phyloP scores from a whole-genome alignment of 2,329 filamentous ascomycete species.

The Pseudocercospora musae region DNA sequence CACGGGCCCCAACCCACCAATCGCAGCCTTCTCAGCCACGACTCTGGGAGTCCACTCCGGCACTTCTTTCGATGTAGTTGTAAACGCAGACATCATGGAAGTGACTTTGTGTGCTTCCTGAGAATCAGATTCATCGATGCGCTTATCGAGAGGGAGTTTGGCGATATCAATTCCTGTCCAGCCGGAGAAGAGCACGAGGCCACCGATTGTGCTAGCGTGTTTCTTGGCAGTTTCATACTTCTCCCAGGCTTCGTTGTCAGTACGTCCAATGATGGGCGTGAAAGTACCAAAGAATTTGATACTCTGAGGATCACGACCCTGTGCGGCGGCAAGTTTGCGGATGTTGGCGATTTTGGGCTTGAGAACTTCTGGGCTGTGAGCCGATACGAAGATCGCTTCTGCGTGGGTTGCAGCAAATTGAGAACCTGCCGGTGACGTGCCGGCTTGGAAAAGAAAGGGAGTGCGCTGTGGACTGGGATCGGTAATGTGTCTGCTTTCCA shows the following conservation, averaged over 20 bases:
- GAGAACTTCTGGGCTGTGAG: constrained; percentile 60
- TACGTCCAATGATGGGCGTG: constrained; percentile 62
- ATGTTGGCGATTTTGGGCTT: constrained; percentile 64
- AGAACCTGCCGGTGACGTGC: constrained; percentile 57
- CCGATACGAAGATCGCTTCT: constrained; percentile 65
- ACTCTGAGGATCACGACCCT: constrained; percentile 55
- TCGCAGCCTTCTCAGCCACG: constrained; percentile 46
- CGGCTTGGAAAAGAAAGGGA: constrained; percentile 50
- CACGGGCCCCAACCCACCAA: constrained; percentile 51
- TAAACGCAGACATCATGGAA: constrained; percentile 35
- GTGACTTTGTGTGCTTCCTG: constrained; percentile 48
- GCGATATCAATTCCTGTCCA: constrained; percentile 67
- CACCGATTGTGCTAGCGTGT: constrained; percentile 64
- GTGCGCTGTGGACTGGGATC: constrained; percentile 42
- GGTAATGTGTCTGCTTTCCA: constrained; percentile 46
- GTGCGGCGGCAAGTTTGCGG: constrained; percentile 47
- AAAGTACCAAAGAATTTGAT: constrained; percentile 68
- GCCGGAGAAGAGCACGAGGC: constrained; percentile 67
- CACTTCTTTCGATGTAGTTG: constrained; percentile 44
- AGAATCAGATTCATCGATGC: constrained; percentile 55
- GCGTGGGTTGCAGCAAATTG: constrained; percentile 57
- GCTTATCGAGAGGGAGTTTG: constrained; percentile 56
- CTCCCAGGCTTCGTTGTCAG: constrained; percentile 61
- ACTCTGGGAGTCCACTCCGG: constrained; percentile 47
- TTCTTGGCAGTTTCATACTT: constrained; percentile 61